Evolutionary conservation across 1,139 yeast genomes (phyloP).

Genomic region (Yamadazyma spencermartinsiae): DNA sequence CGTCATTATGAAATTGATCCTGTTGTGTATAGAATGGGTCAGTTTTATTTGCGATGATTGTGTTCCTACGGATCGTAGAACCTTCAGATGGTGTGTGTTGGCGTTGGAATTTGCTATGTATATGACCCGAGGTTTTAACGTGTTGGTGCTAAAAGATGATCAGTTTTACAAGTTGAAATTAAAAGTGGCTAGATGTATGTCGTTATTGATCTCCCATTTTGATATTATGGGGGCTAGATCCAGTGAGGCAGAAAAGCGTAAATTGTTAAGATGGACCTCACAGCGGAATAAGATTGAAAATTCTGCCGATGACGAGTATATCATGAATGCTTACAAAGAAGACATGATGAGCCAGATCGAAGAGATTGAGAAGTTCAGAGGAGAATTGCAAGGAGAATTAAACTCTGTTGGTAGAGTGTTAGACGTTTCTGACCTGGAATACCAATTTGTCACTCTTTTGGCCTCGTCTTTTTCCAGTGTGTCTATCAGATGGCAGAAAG

Average conservation of each 20-base stretch:
- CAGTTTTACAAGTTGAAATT: conserved; percentile 72
- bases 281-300: conserved; percentile 49
- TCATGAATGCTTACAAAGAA: conserved; percentile 53
- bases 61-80: conserved; percentile 84
- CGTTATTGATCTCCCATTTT: conserved; percentile 88
- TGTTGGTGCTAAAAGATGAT: conserved; percentile 73
- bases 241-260: conserved; percentile 70
- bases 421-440: conserved; percentile 84
- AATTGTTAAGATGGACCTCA: conserved; percentile 53
- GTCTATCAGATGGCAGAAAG: conserved; percentile 97
- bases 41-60: conserved; percentile 93
- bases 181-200: conserved; percentile 94
- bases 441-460: conserved; percentile 80
- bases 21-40: conserved; percentile 86
- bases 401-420: conserved; percentile 81
- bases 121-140: conserved; percentile 88
- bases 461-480: conserved; percentile 91
- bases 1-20: conserved; percentile 71
- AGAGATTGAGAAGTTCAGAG: conserved; percentile 58
- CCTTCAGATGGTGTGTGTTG: conserved; percentile 94
- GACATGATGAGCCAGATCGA: conserved; percentile 60
- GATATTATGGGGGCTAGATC: conserved; percentile 98
- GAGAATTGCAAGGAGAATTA: conserved; percentile 47
- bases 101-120: conserved; percentile 97
- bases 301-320: conserved; percentile 62